Conservation (phyloP, 2,329 filamentous ascomycete genomes). For the Alternaria brassicicola region DNA sequence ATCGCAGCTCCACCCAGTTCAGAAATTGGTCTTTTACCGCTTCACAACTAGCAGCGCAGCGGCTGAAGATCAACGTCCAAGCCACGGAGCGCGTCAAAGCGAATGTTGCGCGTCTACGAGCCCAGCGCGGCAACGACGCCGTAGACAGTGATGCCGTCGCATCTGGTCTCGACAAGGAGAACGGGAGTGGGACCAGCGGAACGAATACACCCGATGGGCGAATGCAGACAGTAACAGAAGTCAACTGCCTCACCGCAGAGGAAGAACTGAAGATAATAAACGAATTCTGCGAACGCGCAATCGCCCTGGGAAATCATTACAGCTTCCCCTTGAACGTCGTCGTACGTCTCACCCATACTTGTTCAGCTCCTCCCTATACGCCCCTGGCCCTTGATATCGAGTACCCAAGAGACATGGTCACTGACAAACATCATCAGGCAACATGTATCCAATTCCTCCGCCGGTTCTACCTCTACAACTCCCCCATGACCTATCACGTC, state of each 20-base stretch:
- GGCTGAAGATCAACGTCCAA: slow-evolving; percentile 77
- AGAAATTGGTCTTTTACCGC: slow-evolving; percentile 91
- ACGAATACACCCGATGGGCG: slow-evolving; percentile 34
- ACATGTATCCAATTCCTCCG: slow-evolving; percentile 90
- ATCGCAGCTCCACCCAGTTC: slow-evolving; percentile 88
- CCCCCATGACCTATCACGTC: slow-evolving; percentile 93
- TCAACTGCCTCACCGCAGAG: slow-evolving; percentile 80
- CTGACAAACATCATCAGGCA: slow-evolving; percentile 54
- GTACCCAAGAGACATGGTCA: not conserved
- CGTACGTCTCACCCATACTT: slow-evolving; percentile 44
- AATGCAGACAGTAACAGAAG: slow-evolving; percentile 50
- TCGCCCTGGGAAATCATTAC: slow-evolving; percentile 64
- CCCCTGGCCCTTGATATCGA: too few relatives aligned
- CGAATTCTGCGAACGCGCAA: slow-evolving; percentile 72
- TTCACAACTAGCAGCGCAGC: slow-evolving; percentile 71
- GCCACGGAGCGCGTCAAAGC: slow-evolving; percentile 72
- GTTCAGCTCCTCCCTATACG: too few relatives aligned
- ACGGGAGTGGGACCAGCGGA: slow-evolving; percentile 38
- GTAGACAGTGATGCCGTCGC: slow-evolving; percentile 29
- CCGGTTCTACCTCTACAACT: slow-evolving; percentile 95
- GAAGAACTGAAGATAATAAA: slow-evolving; percentile 84
- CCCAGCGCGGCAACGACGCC: slow-evolving; percentile 45
- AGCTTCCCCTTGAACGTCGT: slow-evolving; percentile 66
- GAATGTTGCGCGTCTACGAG: slow-evolving; percentile 59
- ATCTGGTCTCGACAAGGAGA: slow-evolving; percentile 42